Percentiles rank a stretch among this genome's conserved stretches.
Evolutionary conservation across 495 filamentous ascomycete species (phyloP).

Genomic region (Penicillium waksmanii): DNA sequence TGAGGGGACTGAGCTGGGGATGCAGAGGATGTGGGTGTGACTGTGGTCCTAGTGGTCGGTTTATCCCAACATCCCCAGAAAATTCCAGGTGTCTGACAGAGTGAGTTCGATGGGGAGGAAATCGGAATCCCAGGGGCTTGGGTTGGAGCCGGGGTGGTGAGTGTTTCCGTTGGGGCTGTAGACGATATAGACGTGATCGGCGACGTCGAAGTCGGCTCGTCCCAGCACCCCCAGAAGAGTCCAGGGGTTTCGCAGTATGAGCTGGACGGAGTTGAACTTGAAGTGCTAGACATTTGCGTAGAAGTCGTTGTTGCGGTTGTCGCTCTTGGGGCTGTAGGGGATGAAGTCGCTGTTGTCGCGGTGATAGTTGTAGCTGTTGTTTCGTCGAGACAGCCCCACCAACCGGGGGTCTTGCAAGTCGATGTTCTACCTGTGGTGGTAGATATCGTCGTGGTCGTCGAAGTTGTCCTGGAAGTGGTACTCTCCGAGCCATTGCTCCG

Average conservation of each 20-base stretch:
- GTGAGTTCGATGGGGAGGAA: neutral
- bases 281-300: neutral
- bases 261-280: neutral
- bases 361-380: slow-evolving; percentile 58
- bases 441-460: slow-evolving; percentile 47
- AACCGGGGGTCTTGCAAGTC: slow-evolving; percentile 86
- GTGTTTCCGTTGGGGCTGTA: neutral
- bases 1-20: neutral
- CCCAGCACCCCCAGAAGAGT: neutral
- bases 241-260: neutral
- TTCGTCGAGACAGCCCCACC: slow-evolving; percentile 62
- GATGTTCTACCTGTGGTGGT: slow-evolving; percentile 70
- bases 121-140: neutral
- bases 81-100: neutral
- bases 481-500: slow-evolving; percentile 82
- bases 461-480: slow-evolving; percentile 61
- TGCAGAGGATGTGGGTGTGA: neutral
- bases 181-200: neutral
- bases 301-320: neutral
- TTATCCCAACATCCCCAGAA: slow-evolving; percentile 1
- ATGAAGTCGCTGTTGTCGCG: slow-evolving; percentile 49
- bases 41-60: neutral
- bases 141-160: neutral
- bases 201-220: neutral
- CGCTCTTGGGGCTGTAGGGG: neutral